Conservation (phyloP, 257 asterid genomes). For the Anisodus acutangulus region DNA sequence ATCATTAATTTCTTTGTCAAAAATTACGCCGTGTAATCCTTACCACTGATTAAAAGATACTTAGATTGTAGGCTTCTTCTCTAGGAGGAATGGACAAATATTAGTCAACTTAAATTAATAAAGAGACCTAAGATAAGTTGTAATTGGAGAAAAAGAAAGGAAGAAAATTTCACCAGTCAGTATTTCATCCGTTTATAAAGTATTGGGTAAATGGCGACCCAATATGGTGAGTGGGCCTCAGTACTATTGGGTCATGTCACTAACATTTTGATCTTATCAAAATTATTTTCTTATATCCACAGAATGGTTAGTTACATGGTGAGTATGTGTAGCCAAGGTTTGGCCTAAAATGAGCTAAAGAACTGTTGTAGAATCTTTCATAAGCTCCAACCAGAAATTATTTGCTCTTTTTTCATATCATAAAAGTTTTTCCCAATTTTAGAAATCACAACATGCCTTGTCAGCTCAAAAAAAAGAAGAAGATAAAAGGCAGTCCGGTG, state of each 20-base stretch:
- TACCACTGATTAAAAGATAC: no score
- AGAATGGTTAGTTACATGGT: background rate
- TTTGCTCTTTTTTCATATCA: background rate
- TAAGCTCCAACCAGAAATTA: background rate
- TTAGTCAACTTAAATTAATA: no score
- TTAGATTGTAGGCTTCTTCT: no score
- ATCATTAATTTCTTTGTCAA: background rate
- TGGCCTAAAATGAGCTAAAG: slow-evolving; percentile 23
- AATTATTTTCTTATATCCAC: background rate
- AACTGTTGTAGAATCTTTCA: slow-evolving; percentile 23
- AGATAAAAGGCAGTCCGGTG: no score
- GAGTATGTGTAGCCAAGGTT: slow-evolving; percentile 17
- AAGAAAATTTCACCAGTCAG: background rate
- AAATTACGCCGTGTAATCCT: no score
- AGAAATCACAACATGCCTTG: slow-evolving; percentile 24
- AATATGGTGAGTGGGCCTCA: slow-evolving; percentile 18
- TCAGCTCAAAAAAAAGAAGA: background rate
- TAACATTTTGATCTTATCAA: slow-evolving; percentile 5
- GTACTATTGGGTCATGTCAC: slow-evolving; percentile 12
- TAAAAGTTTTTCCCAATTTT: background rate
- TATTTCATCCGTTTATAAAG: background rate
- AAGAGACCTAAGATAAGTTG: no score
- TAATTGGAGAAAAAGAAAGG: no score
- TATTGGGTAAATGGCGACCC: background rate
- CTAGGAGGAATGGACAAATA: no score